Conservation (phyloP, 73 alveolate species). For the Vitrella brassicaformis region DNA sequence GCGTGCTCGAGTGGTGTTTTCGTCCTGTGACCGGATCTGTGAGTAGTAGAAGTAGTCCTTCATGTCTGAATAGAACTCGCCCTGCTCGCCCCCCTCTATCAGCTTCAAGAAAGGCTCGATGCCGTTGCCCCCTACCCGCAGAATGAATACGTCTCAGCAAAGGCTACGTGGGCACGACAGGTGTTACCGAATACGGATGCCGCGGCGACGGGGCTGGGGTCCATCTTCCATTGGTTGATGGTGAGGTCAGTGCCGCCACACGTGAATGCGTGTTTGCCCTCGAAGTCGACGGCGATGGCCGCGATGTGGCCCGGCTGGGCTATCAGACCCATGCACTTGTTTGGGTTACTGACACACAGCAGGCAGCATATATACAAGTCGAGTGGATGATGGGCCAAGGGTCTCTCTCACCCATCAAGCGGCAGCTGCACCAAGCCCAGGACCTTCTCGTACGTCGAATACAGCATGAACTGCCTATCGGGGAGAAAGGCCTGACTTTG, state of each 20-base stretch:
- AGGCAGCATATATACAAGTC: no score
- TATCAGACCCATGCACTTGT: slow-evolving; percentile 73
- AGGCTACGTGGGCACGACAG: no score
- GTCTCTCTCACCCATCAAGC: slow-evolving; percentile 87
- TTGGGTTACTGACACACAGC: no score
- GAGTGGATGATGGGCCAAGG: no score
- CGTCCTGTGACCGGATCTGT: slow-evolving; percentile 78
- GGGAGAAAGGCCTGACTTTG: neutral
- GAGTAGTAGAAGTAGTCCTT: slow-evolving; percentile 90
- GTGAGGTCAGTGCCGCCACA: slow-evolving; percentile 88
- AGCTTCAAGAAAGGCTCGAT: slow-evolving; percentile 84
- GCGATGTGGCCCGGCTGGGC: slow-evolving; percentile 87
- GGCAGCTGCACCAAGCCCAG: slow-evolving; percentile 78
- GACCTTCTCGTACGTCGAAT: slow-evolving; percentile 77
- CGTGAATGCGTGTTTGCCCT: slow-evolving; percentile 56
- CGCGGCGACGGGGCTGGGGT: slow-evolving; percentile 72
- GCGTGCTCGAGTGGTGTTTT: slow-evolving; percentile 83
- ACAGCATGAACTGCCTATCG: slow-evolving; percentile 45
- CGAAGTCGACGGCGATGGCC: slow-evolving; percentile 58
- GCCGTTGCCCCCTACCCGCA: slow-evolving; percentile 87
- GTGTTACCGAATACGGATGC: slow-evolving; percentile 12
- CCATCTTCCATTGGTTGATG: slow-evolving; percentile 76
- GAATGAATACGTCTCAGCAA: no score
- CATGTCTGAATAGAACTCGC: slow-evolving; percentile 85
- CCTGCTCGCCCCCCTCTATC: slow-evolving; percentile 84